Evolutionary conservation across 176 grass and related monocot species (phyloP).

Genomic region (Musa schizocarpa): DNA sequence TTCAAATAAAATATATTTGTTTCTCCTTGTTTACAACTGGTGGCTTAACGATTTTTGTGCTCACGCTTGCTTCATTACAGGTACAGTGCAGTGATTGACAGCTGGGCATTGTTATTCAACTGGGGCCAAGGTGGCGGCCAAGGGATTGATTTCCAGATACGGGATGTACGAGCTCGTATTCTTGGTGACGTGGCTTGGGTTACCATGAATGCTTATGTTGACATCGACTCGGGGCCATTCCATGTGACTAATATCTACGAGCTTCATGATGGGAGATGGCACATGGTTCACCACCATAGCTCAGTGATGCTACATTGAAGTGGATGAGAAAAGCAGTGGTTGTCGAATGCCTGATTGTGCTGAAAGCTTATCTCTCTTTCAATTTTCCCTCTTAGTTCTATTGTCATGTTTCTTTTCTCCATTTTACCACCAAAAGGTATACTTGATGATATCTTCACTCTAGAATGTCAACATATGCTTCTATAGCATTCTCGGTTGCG

Average conservation of each 20-base stretch:
- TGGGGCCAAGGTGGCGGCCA: slow-evolving; percentile 83
- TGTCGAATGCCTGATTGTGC: not conserved
- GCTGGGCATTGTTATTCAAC: slow-evolving; percentile 76
- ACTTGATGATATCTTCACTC: not conserved
- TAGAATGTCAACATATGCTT: not conserved
- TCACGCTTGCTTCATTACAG: slow-evolving; percentile 25
- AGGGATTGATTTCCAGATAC: slow-evolving; percentile 57
- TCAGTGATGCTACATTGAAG: slow-evolving; percentile 27
- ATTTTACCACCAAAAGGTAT: not conserved
- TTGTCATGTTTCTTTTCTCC: not conserved
- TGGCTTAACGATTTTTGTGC: not conserved
- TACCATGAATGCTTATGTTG: slow-evolving; percentile 59
- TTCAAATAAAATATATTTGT: too few relatives aligned
- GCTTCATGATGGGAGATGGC: slow-evolving; percentile 56
- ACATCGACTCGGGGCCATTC: slow-evolving; percentile 36
- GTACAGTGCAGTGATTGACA: slow-evolving; percentile 61
- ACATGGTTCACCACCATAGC: slow-evolving; percentile 87
- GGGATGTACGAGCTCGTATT: slow-evolving; percentile 64
- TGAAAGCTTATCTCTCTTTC: not conserved
- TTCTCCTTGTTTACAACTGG: too few relatives aligned
- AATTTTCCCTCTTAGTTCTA: not conserved
- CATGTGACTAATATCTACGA: slow-evolving; percentile 83
- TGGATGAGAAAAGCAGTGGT: not conserved
- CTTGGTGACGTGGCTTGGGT: slow-evolving; percentile 68
- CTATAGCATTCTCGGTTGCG: not conserved